Evolutionary conservation across 2,329 filamentous ascomycete species (phyloP).

Genomic region (Ceratocystis diversiconidia): DNA sequence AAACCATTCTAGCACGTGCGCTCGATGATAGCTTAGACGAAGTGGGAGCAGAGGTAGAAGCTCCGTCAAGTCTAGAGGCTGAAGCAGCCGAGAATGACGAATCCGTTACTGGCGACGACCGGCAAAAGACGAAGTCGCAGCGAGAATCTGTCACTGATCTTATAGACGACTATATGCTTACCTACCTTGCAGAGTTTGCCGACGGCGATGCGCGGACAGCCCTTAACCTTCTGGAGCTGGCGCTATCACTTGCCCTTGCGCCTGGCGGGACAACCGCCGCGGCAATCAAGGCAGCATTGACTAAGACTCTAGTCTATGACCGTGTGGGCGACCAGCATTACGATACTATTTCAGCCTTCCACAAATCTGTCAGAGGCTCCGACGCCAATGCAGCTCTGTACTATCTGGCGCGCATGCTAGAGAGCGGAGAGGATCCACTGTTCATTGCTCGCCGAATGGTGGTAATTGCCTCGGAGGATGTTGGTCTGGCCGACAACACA

Average conservation of each 20-base stretch:
- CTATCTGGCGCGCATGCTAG: constrained; percentile 89
- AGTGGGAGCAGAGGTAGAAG: background rate
- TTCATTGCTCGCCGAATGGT: constrained; percentile 88
- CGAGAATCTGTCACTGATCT: constrained; percentile 29
- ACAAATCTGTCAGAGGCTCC: constrained; percentile 83
- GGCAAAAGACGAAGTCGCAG: background rate
- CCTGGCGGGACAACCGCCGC: constrained; percentile 54
- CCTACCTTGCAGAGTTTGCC: constrained; percentile 71
- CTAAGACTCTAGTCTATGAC: constrained; percentile 89
- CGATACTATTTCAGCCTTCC: constrained; percentile 91
- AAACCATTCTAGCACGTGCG: constrained; percentile 62
- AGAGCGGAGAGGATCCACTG: constrained; percentile 83
- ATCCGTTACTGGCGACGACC: background rate
- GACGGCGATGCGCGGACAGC: constrained; percentile 90
- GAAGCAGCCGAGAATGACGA: background rate
- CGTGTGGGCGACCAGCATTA: constrained; percentile 93
- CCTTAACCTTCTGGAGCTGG: constrained; percentile 80
- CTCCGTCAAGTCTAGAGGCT: background rate
- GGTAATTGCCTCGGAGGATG: constrained; percentile 86
- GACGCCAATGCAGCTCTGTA: constrained; percentile 82
- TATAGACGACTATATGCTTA: constrained; percentile 61
- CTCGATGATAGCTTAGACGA: constrained; percentile 31
- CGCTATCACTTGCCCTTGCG: constrained; percentile 54
- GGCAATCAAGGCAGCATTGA: constrained; percentile 67
- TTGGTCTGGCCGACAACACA: constrained; percentile 76